Evolutionary conservation across 2,329 filamentous ascomycete genomes (phyloP), one percentile per base, ranked within the genome.

Genomic region (Fusarium xyrophilum): DNA sequence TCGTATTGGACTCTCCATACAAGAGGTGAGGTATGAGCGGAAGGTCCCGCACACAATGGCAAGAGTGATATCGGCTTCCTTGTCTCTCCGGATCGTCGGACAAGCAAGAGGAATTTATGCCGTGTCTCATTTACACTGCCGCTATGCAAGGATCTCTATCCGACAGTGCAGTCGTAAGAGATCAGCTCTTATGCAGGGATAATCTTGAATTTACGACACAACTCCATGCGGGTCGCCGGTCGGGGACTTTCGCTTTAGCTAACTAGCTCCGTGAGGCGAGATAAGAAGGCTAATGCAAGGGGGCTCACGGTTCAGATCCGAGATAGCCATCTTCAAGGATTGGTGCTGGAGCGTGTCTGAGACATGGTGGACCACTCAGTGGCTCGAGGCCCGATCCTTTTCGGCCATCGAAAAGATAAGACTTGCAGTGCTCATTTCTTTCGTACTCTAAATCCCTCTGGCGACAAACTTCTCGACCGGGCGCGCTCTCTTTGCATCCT

Each of bases 61-160:
- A 28, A 12, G 4, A 11, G 1, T 12, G n/a, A 7, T n/a, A 28
- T 19, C 3, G 1, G 6, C 2, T 17, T 14, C 1, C 0, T 11
- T 23, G 11, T 25, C 14, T 28, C 19, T 19, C 1, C 30, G 23
- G 40, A 2, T 1, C 12, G 25, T 36, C 51, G 28, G 38, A 8
- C 9, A n/a, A 46, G 3, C 4, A 8, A 4, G 14, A 15, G n/a
- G 3, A 48, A 7, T 36, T 3, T 33, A 21, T 13, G 4, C 25
- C 12, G 19, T 28, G 28, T 47, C n/a, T 19, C 3, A 19, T 15
- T 14, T 23, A 14, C 15, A 19, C 8, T 14, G 19, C 27, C 21
- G 14, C 1, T 23, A 35, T 28, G 40, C 10, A 48, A 19, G 3
- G 7, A 9, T 0, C 5, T 12, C 11, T 3, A 19, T 43, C 17